Evolutionary conservation across 2,329 filamentous ascomycete species (phyloP).

Genomic region (Beauveria brongniartii): DNA sequence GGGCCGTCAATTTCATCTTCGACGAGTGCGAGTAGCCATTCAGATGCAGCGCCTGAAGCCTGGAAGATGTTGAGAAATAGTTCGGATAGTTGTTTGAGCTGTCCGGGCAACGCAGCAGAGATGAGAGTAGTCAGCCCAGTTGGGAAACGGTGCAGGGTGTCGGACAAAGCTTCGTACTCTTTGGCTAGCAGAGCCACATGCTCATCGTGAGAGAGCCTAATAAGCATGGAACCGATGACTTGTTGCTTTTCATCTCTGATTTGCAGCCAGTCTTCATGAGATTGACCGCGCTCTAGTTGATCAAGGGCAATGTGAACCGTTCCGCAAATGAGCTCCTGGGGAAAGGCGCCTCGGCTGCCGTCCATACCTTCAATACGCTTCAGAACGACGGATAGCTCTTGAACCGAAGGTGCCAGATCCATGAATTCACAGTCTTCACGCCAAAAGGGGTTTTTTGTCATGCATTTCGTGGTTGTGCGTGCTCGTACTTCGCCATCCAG

Average conservation of each 20-base stretch:
- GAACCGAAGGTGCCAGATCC: slow-evolving; percentile 62
- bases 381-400: slow-evolving; percentile 61
- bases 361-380: slow-evolving; percentile 48
- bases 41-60: slow-evolving; percentile 71
- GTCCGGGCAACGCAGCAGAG: slow-evolving; percentile 66
- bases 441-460: slow-evolving; percentile 72
- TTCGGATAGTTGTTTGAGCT: slow-evolving; percentile 74
- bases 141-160: slow-evolving; percentile 77
- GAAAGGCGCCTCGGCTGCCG: slow-evolving; percentile 23
- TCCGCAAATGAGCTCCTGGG: slow-evolving; percentile 51
- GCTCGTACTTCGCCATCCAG: slow-evolving; percentile 73
- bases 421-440: slow-evolving; percentile 71
- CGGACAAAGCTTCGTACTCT: slow-evolving; percentile 76
- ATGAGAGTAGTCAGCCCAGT: slow-evolving; percentile 80
- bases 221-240: slow-evolving; percentile 71
- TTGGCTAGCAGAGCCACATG: slow-evolving; percentile 78
- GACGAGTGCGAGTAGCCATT: slow-evolving; percentile 88
- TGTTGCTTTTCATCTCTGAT: slow-evolving; percentile 70
- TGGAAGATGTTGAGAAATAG: slow-evolving; percentile 91
- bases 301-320: slow-evolving; percentile 77
- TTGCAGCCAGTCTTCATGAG: slow-evolving; percentile 82
- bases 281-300: slow-evolving; percentile 66
- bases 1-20: slow-evolving; percentile 97
- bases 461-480: slow-evolving; percentile 62
- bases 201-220: slow-evolving; percentile 79